Percentiles rank a stretch among this genome's conserved stretches.
Evolutionary conservation across 805 yeast genomes (phyloP).

Genomic region (Candida sonorensis): DNA sequence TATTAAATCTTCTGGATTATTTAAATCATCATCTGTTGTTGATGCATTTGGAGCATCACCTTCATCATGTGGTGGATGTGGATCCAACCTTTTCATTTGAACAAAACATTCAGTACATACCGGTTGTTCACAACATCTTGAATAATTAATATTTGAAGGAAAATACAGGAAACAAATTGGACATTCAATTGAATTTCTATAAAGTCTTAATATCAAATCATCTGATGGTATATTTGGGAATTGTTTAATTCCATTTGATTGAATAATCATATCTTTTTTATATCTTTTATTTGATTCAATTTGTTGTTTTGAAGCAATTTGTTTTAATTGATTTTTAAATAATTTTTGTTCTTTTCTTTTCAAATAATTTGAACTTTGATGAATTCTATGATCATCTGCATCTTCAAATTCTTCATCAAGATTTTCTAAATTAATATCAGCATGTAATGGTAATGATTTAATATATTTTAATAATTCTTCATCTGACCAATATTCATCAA

Average conservation of each 20-base stretch:
- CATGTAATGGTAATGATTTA: constrained; percentile 49
- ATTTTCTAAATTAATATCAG: constrained; percentile 39
- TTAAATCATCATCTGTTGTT: constrained; percentile 14
- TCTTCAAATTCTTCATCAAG: constrained; percentile 52
- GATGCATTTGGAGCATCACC: constrained; percentile 17
- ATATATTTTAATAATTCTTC: constrained; percentile 53
- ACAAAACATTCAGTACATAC: constrained; percentile 97
- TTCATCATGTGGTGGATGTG: constrained; percentile 87
- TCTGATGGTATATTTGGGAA: constrained; percentile 32
- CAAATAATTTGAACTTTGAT: constrained; percentile 38
- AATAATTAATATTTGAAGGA: constrained; percentile 69
- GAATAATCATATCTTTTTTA: constrained; percentile 22
- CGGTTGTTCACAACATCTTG: constrained; percentile 88
- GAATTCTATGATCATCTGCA: constrained; percentile 51
- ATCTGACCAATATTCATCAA: constrained; percentile 64
- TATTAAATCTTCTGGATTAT: constrained; percentile 57
- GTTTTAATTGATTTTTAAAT: constrained; percentile 32
- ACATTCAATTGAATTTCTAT: constrained; percentile 71
- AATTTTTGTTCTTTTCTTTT: constrained; percentile 45
- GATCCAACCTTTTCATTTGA: constrained; percentile 84
- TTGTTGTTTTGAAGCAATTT: constrained; percentile 32
- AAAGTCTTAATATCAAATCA: constrained; percentile 50
- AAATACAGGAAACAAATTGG: constrained; percentile 90
- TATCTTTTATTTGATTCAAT: constrained; percentile 28
- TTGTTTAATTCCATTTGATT: constrained; percentile 18